Conservation (phyloP, 371 early-diverging fungal species). For the Cokeromyces recurvatus region DNA sequence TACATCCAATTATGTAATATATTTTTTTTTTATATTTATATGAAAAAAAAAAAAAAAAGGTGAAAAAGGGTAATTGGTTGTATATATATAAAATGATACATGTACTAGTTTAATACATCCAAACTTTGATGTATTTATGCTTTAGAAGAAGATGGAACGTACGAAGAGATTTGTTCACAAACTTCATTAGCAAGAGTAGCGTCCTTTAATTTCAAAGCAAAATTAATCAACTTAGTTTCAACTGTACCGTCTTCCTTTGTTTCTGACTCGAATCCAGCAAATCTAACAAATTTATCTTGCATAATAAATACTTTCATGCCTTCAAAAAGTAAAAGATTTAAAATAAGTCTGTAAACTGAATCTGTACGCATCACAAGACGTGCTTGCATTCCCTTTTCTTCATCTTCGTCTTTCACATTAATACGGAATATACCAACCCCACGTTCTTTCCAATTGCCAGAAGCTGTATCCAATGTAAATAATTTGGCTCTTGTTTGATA, state of each 20-base stretch:
- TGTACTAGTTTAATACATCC: no score
- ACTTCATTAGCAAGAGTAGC: conserved; percentile 13
- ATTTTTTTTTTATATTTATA: no score
- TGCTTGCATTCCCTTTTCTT: conserved; percentile 9
- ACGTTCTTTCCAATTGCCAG: conserved; percentile 43
- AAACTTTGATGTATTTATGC: no score
- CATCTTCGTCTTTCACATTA: conserved; percentile 25
- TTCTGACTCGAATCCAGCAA: conserved; percentile 43
- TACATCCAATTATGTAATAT: no score
- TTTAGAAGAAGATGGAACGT: conserved; percentile 11
- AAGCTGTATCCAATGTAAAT: conserved; percentile 29
- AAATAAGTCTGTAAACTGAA: conserved; percentile 53
- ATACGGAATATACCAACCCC: conserved; percentile 44
- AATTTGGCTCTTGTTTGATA: conserved; percentile 45
- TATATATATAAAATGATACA: no score
- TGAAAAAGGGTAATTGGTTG: no score
- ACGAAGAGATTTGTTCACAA: conserved; percentile 12
- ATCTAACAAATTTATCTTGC: conserved; percentile 56
- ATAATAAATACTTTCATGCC: conserved; percentile 51
- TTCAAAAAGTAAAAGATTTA: conserved; percentile 49
- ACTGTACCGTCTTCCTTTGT: conserved; percentile 18
- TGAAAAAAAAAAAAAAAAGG: background rate
- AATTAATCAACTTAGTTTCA: conserved; percentile 38
- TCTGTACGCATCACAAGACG: conserved; percentile 65
- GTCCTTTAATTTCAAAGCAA: conserved; percentile 36